phyloP scores from a whole-genome alignment of 345 rosid species.

The Corymbia maculata region DNA sequence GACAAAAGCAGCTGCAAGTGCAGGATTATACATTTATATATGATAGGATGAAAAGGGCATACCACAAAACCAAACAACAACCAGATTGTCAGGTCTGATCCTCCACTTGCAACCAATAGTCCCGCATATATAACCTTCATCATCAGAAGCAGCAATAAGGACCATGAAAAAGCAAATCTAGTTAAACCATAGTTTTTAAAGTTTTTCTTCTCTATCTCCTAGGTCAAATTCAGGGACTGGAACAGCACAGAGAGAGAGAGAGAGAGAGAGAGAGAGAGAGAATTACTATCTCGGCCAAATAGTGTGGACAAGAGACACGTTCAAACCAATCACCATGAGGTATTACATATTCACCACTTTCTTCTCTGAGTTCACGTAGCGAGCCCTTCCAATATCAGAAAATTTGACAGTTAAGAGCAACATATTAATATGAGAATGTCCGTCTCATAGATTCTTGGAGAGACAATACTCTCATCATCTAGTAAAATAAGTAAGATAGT shows the following conservation, averaged over 20 bases:
- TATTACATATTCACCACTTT: slow-evolving; percentile 27
- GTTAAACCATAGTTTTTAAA: not conserved
- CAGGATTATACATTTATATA: not conserved
- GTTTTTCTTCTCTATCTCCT: not conserved
- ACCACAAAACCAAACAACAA: slow-evolving; percentile 61
- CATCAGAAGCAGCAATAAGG: not conserved
- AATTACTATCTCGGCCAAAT: slow-evolving; percentile 73
- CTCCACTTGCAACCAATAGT: slow-evolving; percentile 69
- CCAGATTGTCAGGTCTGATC: slow-evolving; percentile 55
- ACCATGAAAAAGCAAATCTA: not conserved
- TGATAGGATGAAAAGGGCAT: not conserved
- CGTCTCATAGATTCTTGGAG: not conserved
- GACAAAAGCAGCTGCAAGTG: not conserved
- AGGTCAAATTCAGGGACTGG: not conserved
- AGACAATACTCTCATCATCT: not conserved
- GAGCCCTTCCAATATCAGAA: slow-evolving; percentile 34
- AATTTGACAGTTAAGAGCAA: not conserved
- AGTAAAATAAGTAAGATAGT: not conserved
- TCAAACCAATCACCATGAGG: slow-evolving; percentile 82
- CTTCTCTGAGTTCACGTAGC: slow-evolving; percentile 21
- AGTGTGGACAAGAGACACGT: slow-evolving; percentile 69
- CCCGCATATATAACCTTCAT: slow-evolving; percentile 59
- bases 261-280: not conserved
- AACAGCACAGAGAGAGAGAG: not conserved
- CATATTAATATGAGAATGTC: not conserved